phyloP scores from a whole-genome alignment of 345 rosid genomes.

The Brassica carinata region DNA sequence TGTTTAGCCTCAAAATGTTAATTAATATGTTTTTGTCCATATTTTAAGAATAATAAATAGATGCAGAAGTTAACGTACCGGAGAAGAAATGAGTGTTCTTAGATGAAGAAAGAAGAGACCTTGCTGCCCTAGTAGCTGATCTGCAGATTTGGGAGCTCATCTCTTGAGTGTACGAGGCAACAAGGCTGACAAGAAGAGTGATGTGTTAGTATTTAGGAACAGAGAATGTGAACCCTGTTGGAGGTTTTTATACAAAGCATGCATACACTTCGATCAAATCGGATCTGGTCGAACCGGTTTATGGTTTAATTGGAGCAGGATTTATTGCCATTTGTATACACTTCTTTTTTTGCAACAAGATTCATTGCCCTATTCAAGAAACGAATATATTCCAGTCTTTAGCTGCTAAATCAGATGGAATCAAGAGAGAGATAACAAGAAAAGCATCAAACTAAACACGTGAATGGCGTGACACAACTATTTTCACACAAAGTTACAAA shows the following conservation, averaged over 20 bases:
- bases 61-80: slow-evolving; percentile 35
- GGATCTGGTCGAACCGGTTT: not conserved
- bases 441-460: not conserved
- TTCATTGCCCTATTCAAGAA: slow-evolving; percentile 18
- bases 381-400: slow-evolving; percentile 2
- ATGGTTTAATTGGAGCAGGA: not conserved
- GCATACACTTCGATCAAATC: not conserved
- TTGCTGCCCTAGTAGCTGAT: slow-evolving; percentile 78
- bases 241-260: slow-evolving; percentile 1
- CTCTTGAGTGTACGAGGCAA: not conserved
- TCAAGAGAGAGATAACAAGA: not conserved
- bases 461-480: not conserved
- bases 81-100: slow-evolving; percentile 66
- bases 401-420: not conserved
- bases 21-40: not conserved
- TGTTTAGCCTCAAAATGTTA: not conserved
- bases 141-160: slow-evolving; percentile 77
- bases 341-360: not conserved
- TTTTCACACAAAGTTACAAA: not conserved
- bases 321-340: not conserved
- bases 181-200: not conserved
- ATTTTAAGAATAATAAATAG: not conserved
- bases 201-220: not conserved
- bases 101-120: slow-evolving; percentile 73
- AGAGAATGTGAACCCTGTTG: slow-evolving; percentile 11